These are phyloP conservation scores for Trichomonascaceae sp. DNA, from an alignment of 1,139 yeast species.

Conservation along the genomic window DNA sequence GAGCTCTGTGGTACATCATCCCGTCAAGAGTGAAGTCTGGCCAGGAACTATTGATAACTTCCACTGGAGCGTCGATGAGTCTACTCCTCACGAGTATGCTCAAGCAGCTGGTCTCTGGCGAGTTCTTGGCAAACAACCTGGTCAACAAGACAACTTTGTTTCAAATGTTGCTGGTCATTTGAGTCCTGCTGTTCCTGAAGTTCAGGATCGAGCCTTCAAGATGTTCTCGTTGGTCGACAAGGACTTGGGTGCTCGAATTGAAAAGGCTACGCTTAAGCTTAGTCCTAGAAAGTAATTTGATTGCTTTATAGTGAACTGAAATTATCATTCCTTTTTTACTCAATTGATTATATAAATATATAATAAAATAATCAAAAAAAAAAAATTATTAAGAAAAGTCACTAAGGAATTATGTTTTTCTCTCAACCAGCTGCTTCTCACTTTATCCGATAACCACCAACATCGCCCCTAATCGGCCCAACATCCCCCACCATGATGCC, in stretches of 20 bases:
- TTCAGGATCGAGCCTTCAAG: conserved; percentile 75
- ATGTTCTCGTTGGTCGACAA: conserved; percentile 70
- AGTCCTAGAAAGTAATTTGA: background rate
- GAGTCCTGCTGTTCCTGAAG: conserved; percentile 58
- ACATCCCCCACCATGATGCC: background rate
- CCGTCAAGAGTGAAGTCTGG: conserved; percentile 76
- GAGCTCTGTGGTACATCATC: conserved; percentile 33
- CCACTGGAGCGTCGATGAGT: conserved; percentile 73
- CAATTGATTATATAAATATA: too few species aligned
- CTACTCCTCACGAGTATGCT: conserved; percentile 50
- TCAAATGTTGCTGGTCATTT: conserved; percentile 80
- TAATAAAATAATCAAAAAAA: background rate
- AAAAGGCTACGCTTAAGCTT: conserved; percentile 35
- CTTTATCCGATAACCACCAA: background rate
- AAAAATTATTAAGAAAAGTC: too few species aligned
- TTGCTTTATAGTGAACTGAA: too few species aligned
- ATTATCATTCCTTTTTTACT: background rate
- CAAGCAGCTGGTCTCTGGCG: conserved; percentile 64
- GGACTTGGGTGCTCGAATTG: conserved; percentile 56
- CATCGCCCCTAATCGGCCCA: background rate
- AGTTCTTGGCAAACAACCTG: conserved; percentile 47
- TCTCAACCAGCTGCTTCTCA: background rate
- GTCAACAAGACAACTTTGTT: conserved; percentile 74
- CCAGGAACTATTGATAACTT: conserved; percentile 79
- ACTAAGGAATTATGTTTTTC: background rate